Evolutionary conservation across 2,329 filamentous ascomycete species (phyloP).

Genomic region (Botryotinia convoluta): DNA sequence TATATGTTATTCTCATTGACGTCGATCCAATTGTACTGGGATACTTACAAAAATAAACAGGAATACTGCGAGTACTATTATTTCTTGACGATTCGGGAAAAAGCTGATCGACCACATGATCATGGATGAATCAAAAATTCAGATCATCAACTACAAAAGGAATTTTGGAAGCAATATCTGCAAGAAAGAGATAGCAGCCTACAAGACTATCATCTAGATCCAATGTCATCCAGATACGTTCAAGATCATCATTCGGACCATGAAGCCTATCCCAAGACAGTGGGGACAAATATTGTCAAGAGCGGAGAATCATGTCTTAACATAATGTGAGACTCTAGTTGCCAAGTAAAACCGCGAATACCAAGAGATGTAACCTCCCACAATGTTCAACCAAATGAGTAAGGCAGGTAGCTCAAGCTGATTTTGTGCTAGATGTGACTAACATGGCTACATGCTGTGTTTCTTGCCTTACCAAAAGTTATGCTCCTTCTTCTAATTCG

Average conservation of each 20-base stretch:
- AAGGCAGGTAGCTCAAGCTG: neutral
- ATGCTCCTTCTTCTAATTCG: neutral
- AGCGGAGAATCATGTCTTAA: neutral
- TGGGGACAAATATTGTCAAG: neutral
- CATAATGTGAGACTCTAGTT: neutral
- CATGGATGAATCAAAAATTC: neutral
- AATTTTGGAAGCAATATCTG: neutral
- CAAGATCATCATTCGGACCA: neutral
- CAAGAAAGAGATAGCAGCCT: neutral
- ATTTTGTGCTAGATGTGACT: neutral
- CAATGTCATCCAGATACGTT: neutral
- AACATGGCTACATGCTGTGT: neutral
- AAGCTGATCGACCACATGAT: neutral
- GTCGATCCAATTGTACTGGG: neutral
- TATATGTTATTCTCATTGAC: neutral
- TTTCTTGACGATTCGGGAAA: neutral
- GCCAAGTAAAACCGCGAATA: neutral
- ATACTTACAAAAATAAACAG: neutral
- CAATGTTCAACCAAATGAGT: neutral
- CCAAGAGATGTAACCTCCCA: neutral
- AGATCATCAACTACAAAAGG: neutral
- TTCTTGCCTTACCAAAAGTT: neutral
- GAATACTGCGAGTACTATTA: neutral
- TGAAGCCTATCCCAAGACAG: neutral
- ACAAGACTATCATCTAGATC: neutral